phyloP scores from a whole-genome alignment of 179 eudicot species.

The Silene noctiflora region DNA sequence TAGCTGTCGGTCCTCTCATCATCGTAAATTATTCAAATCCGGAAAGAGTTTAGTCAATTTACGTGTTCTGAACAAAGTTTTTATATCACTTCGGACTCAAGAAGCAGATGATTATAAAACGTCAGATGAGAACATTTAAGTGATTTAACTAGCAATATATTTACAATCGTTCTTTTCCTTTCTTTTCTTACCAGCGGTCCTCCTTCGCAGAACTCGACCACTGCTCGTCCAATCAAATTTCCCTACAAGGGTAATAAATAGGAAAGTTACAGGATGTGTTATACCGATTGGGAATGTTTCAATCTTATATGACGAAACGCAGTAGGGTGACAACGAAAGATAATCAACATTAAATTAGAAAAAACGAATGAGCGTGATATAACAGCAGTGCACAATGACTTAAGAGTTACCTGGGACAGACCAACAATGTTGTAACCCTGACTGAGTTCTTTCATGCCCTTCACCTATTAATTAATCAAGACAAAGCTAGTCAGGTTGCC shows the following conservation, averaged over 20 bases:
- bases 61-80: neutral
- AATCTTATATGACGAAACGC: neutral
- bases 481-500: constrained; percentile 13
- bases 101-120: neutral
- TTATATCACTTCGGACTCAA: neutral
- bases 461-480: constrained; percentile 50
- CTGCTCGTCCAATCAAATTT: constrained; percentile 63
- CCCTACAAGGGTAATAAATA: constrained; percentile 40
- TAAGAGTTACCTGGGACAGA: constrained; percentile 60
- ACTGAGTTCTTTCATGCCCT: constrained; percentile 60
- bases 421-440: constrained; percentile 83
- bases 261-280: neutral
- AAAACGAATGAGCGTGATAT: neutral
- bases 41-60: no score
- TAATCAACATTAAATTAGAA: no score
- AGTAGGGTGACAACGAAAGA: neutral
- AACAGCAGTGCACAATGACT: neutral
- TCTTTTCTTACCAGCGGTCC: constrained; percentile 54
- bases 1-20: no score
- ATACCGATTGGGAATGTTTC: neutral
- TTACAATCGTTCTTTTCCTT: neutral
- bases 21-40: no score
- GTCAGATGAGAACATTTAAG: neutral
- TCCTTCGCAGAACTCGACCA: constrained; percentile 67
- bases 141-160: neutral